These are phyloP conservation scores for Ophiostoma pallidulum DNA, from an alignment of 2,329 filamentous ascomycete species.

Conservation along the genomic window DNA sequence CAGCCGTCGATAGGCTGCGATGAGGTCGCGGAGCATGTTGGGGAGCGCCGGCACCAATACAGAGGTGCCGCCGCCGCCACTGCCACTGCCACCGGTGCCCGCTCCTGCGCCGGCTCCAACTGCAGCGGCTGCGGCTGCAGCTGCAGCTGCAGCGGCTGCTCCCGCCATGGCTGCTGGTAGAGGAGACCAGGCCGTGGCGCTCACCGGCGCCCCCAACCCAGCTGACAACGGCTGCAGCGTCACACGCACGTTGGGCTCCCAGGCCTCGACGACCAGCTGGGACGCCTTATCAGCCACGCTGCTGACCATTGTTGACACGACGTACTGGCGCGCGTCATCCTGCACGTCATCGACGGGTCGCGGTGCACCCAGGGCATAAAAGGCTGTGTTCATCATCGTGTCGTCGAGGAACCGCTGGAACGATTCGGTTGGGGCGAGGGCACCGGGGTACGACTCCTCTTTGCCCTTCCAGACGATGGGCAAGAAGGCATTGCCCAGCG, in stretches of 20 bases:
- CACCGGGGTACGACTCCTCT: slow-evolving; percentile 70
- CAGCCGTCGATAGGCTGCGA: slow-evolving; percentile 51
- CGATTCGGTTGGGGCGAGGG: slow-evolving; percentile 45
- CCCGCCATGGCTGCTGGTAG: slow-evolving; percentile 5
- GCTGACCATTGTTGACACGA: slow-evolving; percentile 28
- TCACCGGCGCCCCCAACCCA: slow-evolving; percentile 3
- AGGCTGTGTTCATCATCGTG: slow-evolving; percentile 37
- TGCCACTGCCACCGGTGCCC: neutral
- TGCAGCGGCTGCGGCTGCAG: neutral
- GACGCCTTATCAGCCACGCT: slow-evolving; percentile 31
- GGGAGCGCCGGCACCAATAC: neutral
- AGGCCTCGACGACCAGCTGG: slow-evolving; percentile 30
- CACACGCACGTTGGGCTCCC: slow-evolving; percentile 32
- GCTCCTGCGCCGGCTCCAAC: neutral
- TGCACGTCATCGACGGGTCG: slow-evolving; percentile 27
- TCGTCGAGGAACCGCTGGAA: slow-evolving; percentile 63
- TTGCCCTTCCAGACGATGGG: slow-evolving; percentile 93
- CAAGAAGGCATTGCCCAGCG: slow-evolving; percentile 86
- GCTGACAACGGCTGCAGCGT: slow-evolving; percentile 20
- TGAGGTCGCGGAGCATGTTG: slow-evolving; percentile 43
- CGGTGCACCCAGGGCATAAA: slow-evolving; percentile 30
- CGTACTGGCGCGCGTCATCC: slow-evolving; percentile 30
- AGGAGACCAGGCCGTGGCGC: slow-evolving; percentile 3
- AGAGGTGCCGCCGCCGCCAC: neutral
- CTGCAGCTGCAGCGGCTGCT: slow-evolving; percentile 2